These are phyloP conservation scores for Pythium sukuiense DNA, from an alignment of 352 stramenopile species.

Conservation along the genomic window DNA sequence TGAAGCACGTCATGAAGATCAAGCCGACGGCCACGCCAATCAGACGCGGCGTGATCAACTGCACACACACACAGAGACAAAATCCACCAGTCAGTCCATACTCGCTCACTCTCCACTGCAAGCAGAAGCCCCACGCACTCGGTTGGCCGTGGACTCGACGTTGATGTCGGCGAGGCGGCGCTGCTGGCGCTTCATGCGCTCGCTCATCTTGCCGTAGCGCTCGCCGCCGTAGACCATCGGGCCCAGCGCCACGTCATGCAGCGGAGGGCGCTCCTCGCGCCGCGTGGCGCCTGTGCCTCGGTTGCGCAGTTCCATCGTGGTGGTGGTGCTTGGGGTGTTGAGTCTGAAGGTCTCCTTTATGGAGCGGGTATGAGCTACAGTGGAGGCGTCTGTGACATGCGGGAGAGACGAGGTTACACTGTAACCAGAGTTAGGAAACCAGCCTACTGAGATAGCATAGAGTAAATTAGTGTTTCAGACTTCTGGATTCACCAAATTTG, in stretches of 20 bases:
- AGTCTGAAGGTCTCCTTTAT: background rate
- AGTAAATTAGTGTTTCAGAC: too few species aligned
- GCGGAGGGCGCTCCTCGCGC: constrained; percentile 32
- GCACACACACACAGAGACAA: constrained; percentile 13
- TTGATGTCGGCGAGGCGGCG: constrained; percentile 44
- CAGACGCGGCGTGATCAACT: constrained; percentile 66
- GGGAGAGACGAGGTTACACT: background rate
- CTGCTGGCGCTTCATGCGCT: constrained; percentile 76
- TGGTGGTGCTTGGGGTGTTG: constrained; percentile 17
- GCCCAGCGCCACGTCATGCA: constrained; percentile 58
- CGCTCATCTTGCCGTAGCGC: constrained; percentile 82
- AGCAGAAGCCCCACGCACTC: constrained; percentile 30
- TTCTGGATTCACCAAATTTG: too few species aligned
- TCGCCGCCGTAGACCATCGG: constrained; percentile 83
- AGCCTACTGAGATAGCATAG: background rate
- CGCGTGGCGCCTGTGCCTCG: constrained; percentile 28
- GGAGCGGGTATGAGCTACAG: background rate
- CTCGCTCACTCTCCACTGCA: background rate
- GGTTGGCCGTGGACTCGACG: constrained; percentile 34
- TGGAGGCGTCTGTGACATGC: background rate
- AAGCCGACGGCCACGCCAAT: constrained; percentile 62
- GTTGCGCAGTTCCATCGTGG: constrained; percentile 64
- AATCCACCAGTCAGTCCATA: too few species aligned
- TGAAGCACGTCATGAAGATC: constrained; percentile 44
- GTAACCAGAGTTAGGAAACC: background rate